Evolutionary conservation across 495 filamentous ascomycete genomes (phyloP), one percentile per base, ranked within the genome.

Genomic region (Penicillium arizonense): DNA sequence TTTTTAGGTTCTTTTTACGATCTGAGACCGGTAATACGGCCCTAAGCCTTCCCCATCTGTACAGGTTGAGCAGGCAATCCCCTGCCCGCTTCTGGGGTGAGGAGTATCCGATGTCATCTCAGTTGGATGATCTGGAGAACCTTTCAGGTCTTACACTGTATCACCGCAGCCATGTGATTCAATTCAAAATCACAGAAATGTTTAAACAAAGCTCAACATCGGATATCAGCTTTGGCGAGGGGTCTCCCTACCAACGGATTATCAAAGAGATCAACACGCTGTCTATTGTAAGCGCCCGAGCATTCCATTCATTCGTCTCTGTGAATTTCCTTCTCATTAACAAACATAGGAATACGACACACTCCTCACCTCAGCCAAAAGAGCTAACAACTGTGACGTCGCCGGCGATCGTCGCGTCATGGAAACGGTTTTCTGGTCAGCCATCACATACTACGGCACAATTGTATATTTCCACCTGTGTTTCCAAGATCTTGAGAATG

Each of bases 81-180:
- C 62, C 66, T 6, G 32, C 66, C 16, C 60, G 64, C 9, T 69
- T 68, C 55, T 71, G 68, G 68, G 68, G 66, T 13, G 61, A 68
- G 3, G 28, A 37, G 9, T 71, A 71, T 28, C 64, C 64, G 0
- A 47, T 64, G 28, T 52, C 66, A n/a, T 62, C 66, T 16, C 66
- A 59, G 13, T 39, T 71, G 26, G 68, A 71, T 50, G 68, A 71
- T 21, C 30, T 68, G 35, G 68, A 71, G 43, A 71, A 71, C 41
- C 59, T 67, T 11, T 56, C 64, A 2, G 56, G 55, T 8, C 49
- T 65, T 33, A 64, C 60, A 10, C 44, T 68, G 9, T 64, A 68
- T 43, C 64, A 72, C 44, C 58, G 46, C 14, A 65, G 61, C 39
- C 68, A 69, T 47, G 58, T 69, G 14, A 37, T 63, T 5, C 57